Evolutionary conservation across 1,284 basidiomycete species (phyloP).

Genomic region (Ganoderma boninense): DNA sequence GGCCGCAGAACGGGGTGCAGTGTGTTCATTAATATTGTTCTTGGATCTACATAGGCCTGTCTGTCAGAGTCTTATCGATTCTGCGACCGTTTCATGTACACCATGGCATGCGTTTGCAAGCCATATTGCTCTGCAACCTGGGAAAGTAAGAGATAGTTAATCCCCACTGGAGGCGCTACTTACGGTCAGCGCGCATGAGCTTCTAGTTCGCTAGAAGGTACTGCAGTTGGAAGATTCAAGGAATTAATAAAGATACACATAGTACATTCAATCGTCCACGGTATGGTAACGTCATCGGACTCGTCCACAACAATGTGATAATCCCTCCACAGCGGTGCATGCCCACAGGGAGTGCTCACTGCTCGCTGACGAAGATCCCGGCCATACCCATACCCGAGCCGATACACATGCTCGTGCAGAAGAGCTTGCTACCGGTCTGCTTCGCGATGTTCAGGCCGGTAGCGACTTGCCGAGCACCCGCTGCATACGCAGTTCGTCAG

Average conservation of each 20-base stretch:
- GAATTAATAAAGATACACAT: slow-evolving; percentile 14
- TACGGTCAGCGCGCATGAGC: too few species aligned
- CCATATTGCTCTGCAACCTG: too few species aligned
- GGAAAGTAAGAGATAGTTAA: too few species aligned
- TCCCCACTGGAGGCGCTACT: too few species aligned
- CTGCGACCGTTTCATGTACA: too few species aligned
- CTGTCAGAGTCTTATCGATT: too few species aligned
- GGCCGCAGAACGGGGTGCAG: too few species aligned
- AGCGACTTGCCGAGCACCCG: slow-evolving; percentile 89
- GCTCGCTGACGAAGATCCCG: slow-evolving; percentile 86
- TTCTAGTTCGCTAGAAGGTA: too few species aligned
- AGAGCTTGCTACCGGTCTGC: slow-evolving; percentile 78
- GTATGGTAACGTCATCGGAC: background rate
- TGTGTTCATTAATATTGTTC: too few species aligned
- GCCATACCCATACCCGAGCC: slow-evolving; percentile 93
- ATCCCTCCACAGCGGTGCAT: background rate
- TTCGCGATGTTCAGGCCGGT: slow-evolving; percentile 87
- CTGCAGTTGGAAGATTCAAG: background rate
- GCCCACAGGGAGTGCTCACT: slow-evolving; percentile 46
- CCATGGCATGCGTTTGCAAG: too few species aligned
- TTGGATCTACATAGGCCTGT: too few species aligned
- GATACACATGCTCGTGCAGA: slow-evolving; percentile 96
- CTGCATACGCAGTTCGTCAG: slow-evolving; percentile 46
- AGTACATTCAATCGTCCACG: background rate
- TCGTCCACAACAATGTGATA: background rate